Evolutionary conservation across 192 early-diverging fungal species (phyloP).

Genomic region (Podila clonocystis): DNA sequence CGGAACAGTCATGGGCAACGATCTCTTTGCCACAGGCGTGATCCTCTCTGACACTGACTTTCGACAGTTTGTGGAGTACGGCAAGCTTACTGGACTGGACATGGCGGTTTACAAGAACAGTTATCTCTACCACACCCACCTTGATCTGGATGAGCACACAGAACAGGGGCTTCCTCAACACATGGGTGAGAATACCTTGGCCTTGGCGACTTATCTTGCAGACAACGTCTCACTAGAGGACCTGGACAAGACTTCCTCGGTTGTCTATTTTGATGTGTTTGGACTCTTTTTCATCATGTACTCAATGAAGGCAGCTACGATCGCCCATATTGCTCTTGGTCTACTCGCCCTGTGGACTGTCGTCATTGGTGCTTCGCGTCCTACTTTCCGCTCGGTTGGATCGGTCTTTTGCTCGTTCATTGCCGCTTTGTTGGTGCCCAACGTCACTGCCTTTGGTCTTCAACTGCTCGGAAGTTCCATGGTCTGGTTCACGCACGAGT

Average conservation of each 20-base stretch:
- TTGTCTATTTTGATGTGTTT: conserved; percentile 72
- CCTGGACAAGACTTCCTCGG: conserved; percentile 57
- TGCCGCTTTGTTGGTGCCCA: conserved; percentile 39
- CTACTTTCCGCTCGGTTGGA: conserved; percentile 18
- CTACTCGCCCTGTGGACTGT: conserved; percentile 33
- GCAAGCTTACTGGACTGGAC: conserved; percentile 70
- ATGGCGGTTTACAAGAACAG: conserved; percentile 80
- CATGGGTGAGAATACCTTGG: conserved; percentile 74
- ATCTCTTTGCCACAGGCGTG: conserved; percentile 66
- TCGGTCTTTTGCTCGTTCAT: conserved; percentile 40
- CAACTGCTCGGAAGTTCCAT: conserved; percentile 48
- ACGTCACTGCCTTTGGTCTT: conserved; percentile 16
- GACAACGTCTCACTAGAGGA: conserved; percentile 50
- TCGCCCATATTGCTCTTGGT: conserved; percentile 56
- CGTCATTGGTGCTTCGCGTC: conserved; percentile 28
- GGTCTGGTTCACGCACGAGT: conserved; percentile 71
- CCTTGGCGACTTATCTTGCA: conserved; percentile 61
- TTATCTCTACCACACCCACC: conserved; percentile 78
- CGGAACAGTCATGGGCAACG: conserved; percentile 70
- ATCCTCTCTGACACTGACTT: conserved; percentile 81
- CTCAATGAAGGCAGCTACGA: conserved; percentile 60
- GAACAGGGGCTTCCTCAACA: conserved; percentile 73
- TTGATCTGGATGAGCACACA: conserved; percentile 66
- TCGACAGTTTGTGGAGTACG: conserved; percentile 78
- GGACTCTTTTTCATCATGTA: conserved; percentile 70